phyloP scores from a whole-genome alignment of 768 basidiomycete species.

The Pulveroboletus sp. region DNA sequence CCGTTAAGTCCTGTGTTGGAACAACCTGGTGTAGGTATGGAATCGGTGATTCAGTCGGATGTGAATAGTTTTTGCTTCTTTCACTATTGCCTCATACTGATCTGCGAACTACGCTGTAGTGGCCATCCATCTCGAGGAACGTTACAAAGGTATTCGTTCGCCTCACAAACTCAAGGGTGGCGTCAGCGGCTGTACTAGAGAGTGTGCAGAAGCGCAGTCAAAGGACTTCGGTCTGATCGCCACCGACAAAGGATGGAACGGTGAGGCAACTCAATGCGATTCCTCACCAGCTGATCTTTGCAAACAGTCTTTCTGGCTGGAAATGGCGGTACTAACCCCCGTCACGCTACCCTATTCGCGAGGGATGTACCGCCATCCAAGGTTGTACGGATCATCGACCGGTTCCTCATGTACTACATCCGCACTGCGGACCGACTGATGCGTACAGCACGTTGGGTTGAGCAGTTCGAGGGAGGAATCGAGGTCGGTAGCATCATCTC shows the following conservation, averaged over 20 bases:
- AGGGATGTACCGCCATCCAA: constrained; percentile 64
- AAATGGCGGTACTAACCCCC: constrained; percentile 61
- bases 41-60: constrained; percentile 67
- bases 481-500: constrained; percentile 35
- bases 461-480: constrained; percentile 64
- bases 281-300: no score
- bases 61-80: no score
- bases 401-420: constrained; percentile 68
- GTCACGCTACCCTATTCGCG: constrained; percentile 64
- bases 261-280: no score
- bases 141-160: constrained; percentile 64
- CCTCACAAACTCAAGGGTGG: constrained; percentile 80
- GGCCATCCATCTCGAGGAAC: constrained; percentile 65
- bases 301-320: constrained; percentile 57
- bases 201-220: constrained; percentile 73
- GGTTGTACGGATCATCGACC: constrained; percentile 58
- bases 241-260: constrained; percentile 77
- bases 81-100: no score
- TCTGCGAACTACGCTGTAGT: constrained; percentile 34
- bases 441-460: constrained; percentile 73
- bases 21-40: constrained; percentile 69
- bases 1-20: constrained; percentile 77
- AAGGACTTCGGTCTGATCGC: constrained; percentile 77
- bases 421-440: constrained; percentile 66
- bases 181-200: constrained; percentile 68